phyloP scores from a whole-genome alignment of 1,284 basidiomycete species.

The Lentinula novae-zelandiae region DNA sequence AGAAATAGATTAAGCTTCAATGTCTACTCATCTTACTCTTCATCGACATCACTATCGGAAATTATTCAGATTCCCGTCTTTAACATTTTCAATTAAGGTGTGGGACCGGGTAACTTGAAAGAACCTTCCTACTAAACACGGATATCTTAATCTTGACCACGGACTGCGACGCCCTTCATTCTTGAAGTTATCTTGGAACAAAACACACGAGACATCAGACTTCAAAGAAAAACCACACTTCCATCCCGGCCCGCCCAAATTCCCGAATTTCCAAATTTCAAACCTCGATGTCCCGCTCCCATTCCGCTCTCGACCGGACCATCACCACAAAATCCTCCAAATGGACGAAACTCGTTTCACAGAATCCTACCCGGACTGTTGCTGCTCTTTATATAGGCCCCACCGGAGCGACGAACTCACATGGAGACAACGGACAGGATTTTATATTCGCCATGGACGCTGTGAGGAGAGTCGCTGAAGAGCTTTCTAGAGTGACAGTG shows the following conservation, averaged over 20 bases:
- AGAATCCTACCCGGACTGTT: background rate
- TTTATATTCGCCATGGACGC: constrained; percentile 8
- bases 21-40: no score
- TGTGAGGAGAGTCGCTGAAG: background rate
- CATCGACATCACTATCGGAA: no score
- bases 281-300: background rate
- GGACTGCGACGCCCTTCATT: no score
- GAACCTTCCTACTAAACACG: no score
- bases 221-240: no score
- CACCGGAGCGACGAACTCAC: background rate
- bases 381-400: background rate
- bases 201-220: no score
- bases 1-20: no score
- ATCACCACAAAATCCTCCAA: background rate
- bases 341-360: background rate
- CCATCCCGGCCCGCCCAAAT: no score
- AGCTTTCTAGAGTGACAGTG: background rate
- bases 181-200: no score
- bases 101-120: no score
- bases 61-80: background rate
- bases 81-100: no score
- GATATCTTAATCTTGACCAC: no score
- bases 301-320: background rate
- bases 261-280: background rate
- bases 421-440: constrained; percentile 1